These are phyloP conservation scores for Thielaviopsis populi DNA, from an alignment of 2,329 filamentous ascomycete genomes.

Conservation along the genomic window DNA sequence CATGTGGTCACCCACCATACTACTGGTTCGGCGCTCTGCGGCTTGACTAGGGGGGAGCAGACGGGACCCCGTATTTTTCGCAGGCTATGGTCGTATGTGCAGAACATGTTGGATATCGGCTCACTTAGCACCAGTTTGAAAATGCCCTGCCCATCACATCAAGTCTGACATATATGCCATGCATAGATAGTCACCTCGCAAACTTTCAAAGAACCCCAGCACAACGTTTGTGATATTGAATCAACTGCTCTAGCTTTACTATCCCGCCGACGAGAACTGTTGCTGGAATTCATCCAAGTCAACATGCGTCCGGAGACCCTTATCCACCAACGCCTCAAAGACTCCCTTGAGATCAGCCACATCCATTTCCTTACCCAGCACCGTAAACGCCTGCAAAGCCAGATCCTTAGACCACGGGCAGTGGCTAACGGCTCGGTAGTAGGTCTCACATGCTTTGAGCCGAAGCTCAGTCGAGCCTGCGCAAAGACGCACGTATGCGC, in stretches of 20 bases:
- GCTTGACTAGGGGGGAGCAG: background rate
- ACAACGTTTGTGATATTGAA: background rate
- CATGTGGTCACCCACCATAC: background rate
- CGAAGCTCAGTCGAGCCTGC: constrained; percentile 26
- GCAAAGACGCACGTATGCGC: constrained; percentile 36
- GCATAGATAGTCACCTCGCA: too few species aligned
- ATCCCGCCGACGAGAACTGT: background rate
- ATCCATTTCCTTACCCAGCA: constrained; percentile 31
- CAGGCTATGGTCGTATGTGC: too few species aligned
- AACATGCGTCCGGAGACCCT: constrained; percentile 36
- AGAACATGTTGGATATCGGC: too few species aligned
- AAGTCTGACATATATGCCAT: too few species aligned
- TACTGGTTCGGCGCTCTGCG: background rate
- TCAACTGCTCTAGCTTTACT: background rate
- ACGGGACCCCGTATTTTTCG: background rate
- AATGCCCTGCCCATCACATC: too few species aligned
- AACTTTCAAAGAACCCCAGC: too few species aligned
- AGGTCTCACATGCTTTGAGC: constrained; percentile 32
- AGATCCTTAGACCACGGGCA: constrained; percentile 37
- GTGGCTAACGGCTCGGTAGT: constrained; percentile 32
- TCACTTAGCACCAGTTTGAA: too few species aligned
- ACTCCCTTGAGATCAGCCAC: constrained; percentile 35
- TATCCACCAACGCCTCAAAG: constrained; percentile 32
- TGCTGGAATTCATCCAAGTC: constrained; percentile 33
- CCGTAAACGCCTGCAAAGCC: constrained; percentile 37